A percentile compares a stretch with the other conserved stretches of the same genome.
phyloP scores from a whole-genome alignment of 176 grass and related monocot genomes.

The Neostapfia colusana region DNA sequence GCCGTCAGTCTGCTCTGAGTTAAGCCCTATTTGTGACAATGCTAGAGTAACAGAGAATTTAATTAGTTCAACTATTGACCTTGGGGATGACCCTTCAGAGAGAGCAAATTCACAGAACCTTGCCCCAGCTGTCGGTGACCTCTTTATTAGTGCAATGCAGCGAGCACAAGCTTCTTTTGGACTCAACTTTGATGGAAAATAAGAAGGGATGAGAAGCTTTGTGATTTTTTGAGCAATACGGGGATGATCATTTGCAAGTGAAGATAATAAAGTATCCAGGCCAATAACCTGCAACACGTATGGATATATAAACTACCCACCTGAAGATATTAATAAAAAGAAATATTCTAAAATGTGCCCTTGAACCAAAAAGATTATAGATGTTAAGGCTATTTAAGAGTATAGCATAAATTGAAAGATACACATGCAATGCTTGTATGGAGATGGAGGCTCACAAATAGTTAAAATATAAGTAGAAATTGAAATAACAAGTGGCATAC shows the following conservation, averaged over 20 bases:
- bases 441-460: neutral
- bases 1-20: conserved; percentile 68
- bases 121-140: conserved; percentile 73
- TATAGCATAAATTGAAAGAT: neutral
- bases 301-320: conserved; percentile 19
- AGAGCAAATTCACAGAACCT: conserved; percentile 93
- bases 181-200: conserved; percentile 80
- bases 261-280: conserved; percentile 64
- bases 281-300: conserved; percentile 64
- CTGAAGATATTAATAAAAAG: conserved; percentile 9
- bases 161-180: conserved; percentile 71
- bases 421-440: neutral
- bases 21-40: conserved; percentile 63
- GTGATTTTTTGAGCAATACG: conserved; percentile 90
- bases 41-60: conserved; percentile 57
- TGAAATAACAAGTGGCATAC: conserved; percentile 25
- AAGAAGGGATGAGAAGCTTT: conserved; percentile 78
- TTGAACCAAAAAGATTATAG: conserved; percentile 21
- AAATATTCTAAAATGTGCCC: neutral
- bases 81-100: conserved; percentile 72
- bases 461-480: neutral
- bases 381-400: conserved; percentile 1
- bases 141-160: conserved; percentile 76
- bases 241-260: conserved; percentile 76
- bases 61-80: conserved; percentile 61